Evolutionary conservation across 176 grass and related monocot species (phyloP).

Genomic region (Olyra latifolia): DNA sequence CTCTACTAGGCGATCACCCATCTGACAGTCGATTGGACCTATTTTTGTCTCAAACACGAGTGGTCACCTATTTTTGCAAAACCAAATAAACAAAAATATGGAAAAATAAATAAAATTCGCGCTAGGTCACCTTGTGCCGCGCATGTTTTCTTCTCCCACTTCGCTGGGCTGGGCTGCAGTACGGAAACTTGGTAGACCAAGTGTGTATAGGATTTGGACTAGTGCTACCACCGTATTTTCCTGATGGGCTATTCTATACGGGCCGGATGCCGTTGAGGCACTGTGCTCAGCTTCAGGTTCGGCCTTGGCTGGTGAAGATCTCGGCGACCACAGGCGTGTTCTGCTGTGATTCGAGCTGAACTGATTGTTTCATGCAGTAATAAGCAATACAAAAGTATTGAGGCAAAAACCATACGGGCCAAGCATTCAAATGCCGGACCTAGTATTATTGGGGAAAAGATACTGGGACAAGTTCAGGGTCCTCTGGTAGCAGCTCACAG

Average conservation of each 20-base stretch:
- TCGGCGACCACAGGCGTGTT: background rate
- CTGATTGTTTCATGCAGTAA: background rate
- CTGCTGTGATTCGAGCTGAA: background rate
- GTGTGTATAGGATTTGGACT: too few species aligned
- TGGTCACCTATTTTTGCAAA: too few species aligned
- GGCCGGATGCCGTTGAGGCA: background rate
- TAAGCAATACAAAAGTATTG: background rate
- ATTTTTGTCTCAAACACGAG: too few species aligned
- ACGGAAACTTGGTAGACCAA: too few species aligned
- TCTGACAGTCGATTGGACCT: too few species aligned
- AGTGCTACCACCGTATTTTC: background rate
- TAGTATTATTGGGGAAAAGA: constrained; percentile 31
- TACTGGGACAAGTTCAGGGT: background rate
- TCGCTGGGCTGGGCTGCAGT: too few species aligned
- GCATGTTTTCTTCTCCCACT: too few species aligned
- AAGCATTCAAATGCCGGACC: background rate
- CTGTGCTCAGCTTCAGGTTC: background rate
- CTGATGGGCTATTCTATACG: background rate
- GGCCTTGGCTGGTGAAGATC: background rate
- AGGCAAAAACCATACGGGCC: background rate
- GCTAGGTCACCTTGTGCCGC: too few species aligned
- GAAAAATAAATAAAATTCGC: too few species aligned
- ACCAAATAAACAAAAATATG: too few species aligned
- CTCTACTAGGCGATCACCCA: too few species aligned
- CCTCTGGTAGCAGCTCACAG: constrained; percentile 12